Percentiles rank a stretch among this genome's conserved stretches.
These are phyloP conservation scores for Nigrograna mackinnonii DNA, from an alignment of 2,329 filamentous ascomycete species.

Conservation along the genomic window DNA sequence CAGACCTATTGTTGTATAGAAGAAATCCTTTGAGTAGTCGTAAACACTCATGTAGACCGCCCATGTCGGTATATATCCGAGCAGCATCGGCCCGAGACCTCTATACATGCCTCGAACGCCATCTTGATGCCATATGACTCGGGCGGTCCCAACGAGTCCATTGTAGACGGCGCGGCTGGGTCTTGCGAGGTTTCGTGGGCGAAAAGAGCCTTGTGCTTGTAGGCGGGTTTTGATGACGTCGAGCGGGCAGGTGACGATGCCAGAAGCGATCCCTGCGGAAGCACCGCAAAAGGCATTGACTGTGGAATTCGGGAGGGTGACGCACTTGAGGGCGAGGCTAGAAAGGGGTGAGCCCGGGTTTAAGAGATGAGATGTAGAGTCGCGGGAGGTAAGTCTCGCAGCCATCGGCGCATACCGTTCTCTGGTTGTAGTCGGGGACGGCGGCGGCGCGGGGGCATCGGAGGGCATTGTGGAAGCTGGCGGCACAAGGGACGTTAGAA, in stretches of 20 bases:
- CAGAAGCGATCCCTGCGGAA: constrained; percentile 87
- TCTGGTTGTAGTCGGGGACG: constrained; percentile 35
- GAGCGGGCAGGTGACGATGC: constrained; percentile 92
- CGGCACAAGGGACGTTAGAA: constrained; percentile 21
- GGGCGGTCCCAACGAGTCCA: constrained; percentile 84
- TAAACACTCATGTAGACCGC: constrained; percentile 98
- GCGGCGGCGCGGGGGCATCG: constrained; percentile 32
- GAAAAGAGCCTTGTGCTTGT: constrained; percentile 89
- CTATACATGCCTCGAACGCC: constrained; percentile 90
- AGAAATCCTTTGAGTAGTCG: constrained; percentile 79
- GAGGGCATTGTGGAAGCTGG: constrained; percentile 41
- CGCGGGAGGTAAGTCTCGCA: constrained; percentile 15
- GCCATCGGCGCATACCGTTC: constrained; percentile 38
- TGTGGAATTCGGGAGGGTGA: constrained; percentile 57
- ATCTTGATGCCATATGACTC: constrained; percentile 84
- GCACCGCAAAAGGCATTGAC: constrained; percentile 87
- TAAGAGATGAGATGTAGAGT: constrained; percentile 20
- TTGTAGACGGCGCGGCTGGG: constrained; percentile 69
- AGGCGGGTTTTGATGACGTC: constrained; percentile 99
- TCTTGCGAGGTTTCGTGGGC: constrained; percentile 53
- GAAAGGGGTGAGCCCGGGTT: constrained; percentile 26
- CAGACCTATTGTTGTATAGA: constrained; percentile 65
- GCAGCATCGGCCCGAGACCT: constrained; percentile 88
- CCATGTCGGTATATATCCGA: constrained; percentile 97
- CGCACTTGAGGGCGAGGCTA: constrained; percentile 43